phyloP scores from a whole-genome alignment of 2,329 filamentous ascomycete genomes.

The Tympanopsis confertula region DNA sequence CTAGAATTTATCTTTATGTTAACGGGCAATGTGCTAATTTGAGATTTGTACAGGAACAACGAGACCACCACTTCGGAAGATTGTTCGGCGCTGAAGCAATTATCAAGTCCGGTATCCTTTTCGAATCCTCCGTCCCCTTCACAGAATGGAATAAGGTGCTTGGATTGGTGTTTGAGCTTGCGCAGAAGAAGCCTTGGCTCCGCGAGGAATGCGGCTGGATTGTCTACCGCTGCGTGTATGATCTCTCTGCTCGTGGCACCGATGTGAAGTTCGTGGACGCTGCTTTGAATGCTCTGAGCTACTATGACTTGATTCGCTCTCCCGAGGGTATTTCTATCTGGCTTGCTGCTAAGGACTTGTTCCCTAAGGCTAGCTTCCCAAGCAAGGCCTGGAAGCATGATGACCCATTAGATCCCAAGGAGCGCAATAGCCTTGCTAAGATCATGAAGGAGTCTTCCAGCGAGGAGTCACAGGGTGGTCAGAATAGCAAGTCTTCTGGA shows the following conservation, averaged over 20 bases:
- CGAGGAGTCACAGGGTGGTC: conserved; percentile 13
- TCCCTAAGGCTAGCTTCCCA: conserved; percentile 4
- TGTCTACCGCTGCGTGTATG: conserved; percentile 35
- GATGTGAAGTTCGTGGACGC: conserved; percentile 25
- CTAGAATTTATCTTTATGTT: conserved; percentile 4
- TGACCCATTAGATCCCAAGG: conserved; percentile 43
- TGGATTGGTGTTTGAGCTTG: conserved; percentile 41
- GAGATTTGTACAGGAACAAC: conserved; percentile 35
- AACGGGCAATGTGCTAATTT: conserved; percentile 3
- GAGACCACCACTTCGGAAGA: conserved; percentile 50
- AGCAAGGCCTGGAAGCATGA: conserved; percentile 19
- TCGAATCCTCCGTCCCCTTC: conserved; percentile 22
- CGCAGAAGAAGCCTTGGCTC: conserved; percentile 51
- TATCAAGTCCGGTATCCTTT: conserved; percentile 45
- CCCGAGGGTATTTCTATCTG: conserved; percentile 56
- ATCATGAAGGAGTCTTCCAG: conserved; percentile 42
- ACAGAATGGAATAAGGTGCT: conserved; percentile 26
- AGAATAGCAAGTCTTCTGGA: conserved; percentile 27
- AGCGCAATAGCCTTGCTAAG: conserved; percentile 38
- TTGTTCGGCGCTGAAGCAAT: conserved; percentile 52
- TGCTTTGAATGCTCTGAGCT: conserved; percentile 29
- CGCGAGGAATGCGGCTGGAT: conserved; percentile 52
- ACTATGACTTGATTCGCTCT: conserved; percentile 43
- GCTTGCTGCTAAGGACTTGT: conserved; percentile 32
- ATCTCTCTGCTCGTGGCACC: conserved; percentile 11